Evolutionary conservation across 306 rosid species (phyloP), one percentile per base, ranked within the genome.

Genomic region (Begonia fuchsioides): DNA sequence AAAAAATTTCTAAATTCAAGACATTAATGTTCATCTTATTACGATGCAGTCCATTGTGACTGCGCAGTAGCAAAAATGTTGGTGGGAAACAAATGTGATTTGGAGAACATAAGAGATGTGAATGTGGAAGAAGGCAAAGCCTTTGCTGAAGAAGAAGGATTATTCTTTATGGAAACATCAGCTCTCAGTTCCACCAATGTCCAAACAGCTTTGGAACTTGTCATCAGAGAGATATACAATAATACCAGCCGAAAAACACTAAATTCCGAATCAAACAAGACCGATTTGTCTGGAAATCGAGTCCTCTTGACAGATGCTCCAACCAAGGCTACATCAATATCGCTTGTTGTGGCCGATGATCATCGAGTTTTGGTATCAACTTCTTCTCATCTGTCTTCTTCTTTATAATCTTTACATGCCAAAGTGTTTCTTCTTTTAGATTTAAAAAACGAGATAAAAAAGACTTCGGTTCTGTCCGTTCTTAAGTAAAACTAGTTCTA

Each of bases 131-230:
- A 83, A 3, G 94, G 88, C 35, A 87, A 78, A 69, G 64, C 53
- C 57, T 52, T 87, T 43, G 96, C 96, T 12, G 96, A 87, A 68
- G 88, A 65, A 53, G 76, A 87, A 59, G 93, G 88, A 1, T 57
- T 87, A 49, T 87, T 87, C 86, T 87, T 87, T 51, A 83, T 83
- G 86, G 96, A 87, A 68, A 87, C 96, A 46, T 87, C 96, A 45
- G 96, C 96, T 38, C 94, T 87, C 2, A 87, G 80, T 56, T 49
- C 93, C n/a, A 87, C 88, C 18, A 87, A 87, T 53, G 94, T 87
- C 39, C 78, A 72, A 54, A 64, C 76, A 18, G 93, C 96, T 38
- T 87, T 87, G 15, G 93, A 87, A 79, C 59, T 81, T 10, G 83
- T 87, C 15, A 78, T 87, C 58, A 69, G 70, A 11, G 94, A 87